These are phyloP conservation scores for Pythium sp. DNA, from an alignment of 352 stramenopile species.

Conservation along the genomic window DNA sequence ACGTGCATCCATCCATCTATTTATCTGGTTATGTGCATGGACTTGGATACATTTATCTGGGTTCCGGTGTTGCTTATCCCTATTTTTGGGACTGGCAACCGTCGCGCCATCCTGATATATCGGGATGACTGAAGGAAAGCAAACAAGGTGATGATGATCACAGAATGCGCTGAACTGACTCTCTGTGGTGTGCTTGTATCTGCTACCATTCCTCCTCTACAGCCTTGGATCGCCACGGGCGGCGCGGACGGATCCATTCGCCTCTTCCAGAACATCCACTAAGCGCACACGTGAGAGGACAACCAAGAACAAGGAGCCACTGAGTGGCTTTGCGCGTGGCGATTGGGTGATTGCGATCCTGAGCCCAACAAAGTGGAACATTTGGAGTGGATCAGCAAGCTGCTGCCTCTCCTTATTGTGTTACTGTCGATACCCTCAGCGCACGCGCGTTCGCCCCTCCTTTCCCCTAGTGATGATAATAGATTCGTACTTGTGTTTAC, in stretches of 20 bases:
- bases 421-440: neutral
- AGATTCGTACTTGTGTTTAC: constrained; percentile 16
- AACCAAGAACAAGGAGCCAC: constrained; percentile 10
- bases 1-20: constrained; percentile 15
- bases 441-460: neutral
- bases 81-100: neutral
- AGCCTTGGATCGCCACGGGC: constrained; percentile 92
- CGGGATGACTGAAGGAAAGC: too few relatives aligned
- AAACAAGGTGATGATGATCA: neutral
- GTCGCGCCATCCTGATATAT: neutral
- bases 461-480: constrained; percentile 14
- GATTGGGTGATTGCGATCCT: neutral
- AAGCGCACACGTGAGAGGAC: constrained; percentile 10
- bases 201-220: constrained; percentile 7
- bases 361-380: neutral
- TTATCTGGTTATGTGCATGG: neutral
- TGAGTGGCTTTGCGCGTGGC: neutral
- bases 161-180: constrained; percentile 38
- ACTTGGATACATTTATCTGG: neutral
- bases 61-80: neutral
- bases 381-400: neutral
- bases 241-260: constrained; percentile 94
- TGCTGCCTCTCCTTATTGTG: neutral
- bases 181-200: constrained; percentile 2
- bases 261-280: constrained; percentile 97